These are phyloP conservation scores for Pseudoturritis turrita DNA, from an alignment of 345 rosid species.

Conservation along the genomic window DNA sequence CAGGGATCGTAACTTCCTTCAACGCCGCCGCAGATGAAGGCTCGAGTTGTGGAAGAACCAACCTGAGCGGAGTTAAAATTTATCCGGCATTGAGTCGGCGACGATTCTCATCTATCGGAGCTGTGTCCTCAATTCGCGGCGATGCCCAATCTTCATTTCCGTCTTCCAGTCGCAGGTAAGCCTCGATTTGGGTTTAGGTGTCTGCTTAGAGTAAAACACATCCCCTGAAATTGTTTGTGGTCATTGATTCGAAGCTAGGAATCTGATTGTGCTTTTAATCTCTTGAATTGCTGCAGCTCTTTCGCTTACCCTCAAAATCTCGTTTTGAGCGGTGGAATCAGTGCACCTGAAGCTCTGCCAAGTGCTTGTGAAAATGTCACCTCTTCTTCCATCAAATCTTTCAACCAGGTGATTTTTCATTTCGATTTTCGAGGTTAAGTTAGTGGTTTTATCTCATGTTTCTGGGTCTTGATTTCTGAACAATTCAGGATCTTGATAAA, in stretches of 20 bases:
- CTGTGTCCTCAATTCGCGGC: not conserved
- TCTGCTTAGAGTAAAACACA: not conserved
- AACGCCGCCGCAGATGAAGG: constrained; percentile 12
- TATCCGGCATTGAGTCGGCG: constrained; percentile 6
- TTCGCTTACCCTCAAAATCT: constrained; percentile 2
- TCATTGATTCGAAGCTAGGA: not conserved
- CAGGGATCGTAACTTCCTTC: constrained; percentile 12
- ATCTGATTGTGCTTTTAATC: not conserved
- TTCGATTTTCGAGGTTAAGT: not conserved
- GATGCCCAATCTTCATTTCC: not conserved
- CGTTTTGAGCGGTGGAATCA: not conserved
- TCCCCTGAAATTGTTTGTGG: not conserved
- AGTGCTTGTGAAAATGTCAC: constrained; percentile 24
- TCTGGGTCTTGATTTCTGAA: not conserved
- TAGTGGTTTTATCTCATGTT: not conserved
- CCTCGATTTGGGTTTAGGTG: not conserved
- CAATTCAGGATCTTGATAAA: not conserved
- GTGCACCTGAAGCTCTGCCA: constrained; percentile 30
- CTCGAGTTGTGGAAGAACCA: not conserved
- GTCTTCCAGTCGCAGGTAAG: not conserved
- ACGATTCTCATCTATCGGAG: not conserved
- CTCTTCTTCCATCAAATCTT: constrained; percentile 34
- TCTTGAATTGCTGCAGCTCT: constrained; percentile 14
- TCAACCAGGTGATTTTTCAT: constrained; percentile 40
- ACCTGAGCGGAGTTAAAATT: not conserved